Percentiles rank a stretch among this genome's conserved stretches.
These are phyloP conservation scores for Tuber magnatum DNA, from an alignment of 495 filamentous ascomycete genomes.

Conservation along the genomic window DNA sequence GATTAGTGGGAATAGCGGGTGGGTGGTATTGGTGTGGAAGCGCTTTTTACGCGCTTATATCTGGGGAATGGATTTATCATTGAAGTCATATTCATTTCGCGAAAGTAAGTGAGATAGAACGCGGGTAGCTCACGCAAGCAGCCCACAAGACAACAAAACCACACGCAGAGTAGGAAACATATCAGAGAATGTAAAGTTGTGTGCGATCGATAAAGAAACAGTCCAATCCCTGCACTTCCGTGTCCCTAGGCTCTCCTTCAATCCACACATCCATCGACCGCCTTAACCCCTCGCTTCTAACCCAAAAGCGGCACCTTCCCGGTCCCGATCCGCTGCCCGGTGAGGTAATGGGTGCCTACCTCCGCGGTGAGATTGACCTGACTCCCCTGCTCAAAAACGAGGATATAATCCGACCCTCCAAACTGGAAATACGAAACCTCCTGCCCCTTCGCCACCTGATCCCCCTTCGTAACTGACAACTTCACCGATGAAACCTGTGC, in stretches of 20 bases:
- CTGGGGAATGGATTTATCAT: background rate
- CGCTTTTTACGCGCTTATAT: background rate
- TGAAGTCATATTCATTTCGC: background rate
- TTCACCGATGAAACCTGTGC: slow-evolving; percentile 44
- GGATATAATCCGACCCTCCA: slow-evolving; percentile 45
- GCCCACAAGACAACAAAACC: background rate
- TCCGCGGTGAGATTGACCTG: slow-evolving; percentile 17
- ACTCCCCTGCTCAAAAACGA: slow-evolving; percentile 40
- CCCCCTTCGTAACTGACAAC: slow-evolving; percentile 39
- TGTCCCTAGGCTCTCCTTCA: background rate
- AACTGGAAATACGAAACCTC: slow-evolving; percentile 47
- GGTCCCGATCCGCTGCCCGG: slow-evolving; percentile 20
- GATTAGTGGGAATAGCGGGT: background rate
- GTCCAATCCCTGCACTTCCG: background rate
- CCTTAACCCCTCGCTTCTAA: background rate
- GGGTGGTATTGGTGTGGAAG: background rate
- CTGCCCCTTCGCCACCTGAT: slow-evolving; percentile 41
- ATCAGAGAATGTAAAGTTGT: background rate
- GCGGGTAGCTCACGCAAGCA: too few relatives aligned
- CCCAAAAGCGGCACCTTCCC: slow-evolving; percentile 9
- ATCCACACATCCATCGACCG: background rate
- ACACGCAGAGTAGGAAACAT: background rate
- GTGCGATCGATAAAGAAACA: background rate
- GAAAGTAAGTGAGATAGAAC: background rate
- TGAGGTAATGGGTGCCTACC: slow-evolving; percentile 15